Conservation (phyloP, 306 rosid species). For the Cicer judaicum region DNA sequence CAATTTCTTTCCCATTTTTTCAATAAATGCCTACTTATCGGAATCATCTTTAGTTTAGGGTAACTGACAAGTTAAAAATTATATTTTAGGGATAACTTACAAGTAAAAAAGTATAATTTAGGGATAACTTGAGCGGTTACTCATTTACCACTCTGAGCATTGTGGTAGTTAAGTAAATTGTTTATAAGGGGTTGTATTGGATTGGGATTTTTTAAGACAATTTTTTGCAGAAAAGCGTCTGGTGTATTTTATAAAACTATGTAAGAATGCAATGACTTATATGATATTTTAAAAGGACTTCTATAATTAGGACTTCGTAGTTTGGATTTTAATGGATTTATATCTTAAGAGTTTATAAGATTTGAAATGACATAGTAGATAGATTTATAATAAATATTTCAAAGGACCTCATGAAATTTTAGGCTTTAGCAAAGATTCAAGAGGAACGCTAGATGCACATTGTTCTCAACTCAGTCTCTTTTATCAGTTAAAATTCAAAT, state of each 20-base stretch:
- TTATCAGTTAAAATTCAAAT: not conserved
- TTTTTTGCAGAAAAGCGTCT: not conserved
- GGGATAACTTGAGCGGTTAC: constrained; percentile 9
- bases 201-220: not conserved
- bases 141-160: constrained; percentile 2
- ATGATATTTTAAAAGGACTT: not conserved
- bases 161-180: not conserved
- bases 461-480: not conserved
- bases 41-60: not conserved
- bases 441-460: not conserved
- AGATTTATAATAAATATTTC: not conserved
- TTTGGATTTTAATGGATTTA: constrained; percentile 10
- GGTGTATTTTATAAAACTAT: not conserved
- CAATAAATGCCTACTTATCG: constrained; percentile 18
- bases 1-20: not conserved
- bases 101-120: not conserved
- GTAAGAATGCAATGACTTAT: not conserved
- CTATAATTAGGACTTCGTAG: not conserved
- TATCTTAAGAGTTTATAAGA: not conserved
- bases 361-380: not conserved
- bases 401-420: not conserved
- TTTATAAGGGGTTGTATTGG: not conserved
- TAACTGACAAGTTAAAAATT: not conserved
- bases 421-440: not conserved
- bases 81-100: constrained; percentile 1